These are phyloP conservation scores for Coccomyxa subellipsoidea DNA, from an alignment of 163 green algal species.

Conservation along the genomic window DNA sequence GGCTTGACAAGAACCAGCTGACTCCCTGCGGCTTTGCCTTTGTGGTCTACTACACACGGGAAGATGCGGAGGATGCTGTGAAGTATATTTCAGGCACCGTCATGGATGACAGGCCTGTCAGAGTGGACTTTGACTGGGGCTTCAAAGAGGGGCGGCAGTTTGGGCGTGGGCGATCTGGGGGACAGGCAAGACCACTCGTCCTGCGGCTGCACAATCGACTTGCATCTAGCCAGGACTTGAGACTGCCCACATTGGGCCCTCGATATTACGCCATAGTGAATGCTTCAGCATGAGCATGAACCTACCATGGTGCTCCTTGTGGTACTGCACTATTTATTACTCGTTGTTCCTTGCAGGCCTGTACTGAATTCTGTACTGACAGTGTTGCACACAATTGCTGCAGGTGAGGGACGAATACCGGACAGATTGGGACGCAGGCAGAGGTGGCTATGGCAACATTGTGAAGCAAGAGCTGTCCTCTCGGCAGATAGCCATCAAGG, in stretches of 20 bases:
- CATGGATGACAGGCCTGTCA: constrained; percentile 88
- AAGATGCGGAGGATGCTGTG: constrained; percentile 81
- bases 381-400: background rate
- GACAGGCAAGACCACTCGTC: constrained; percentile 69
- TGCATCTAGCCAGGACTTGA: no score
- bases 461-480: constrained; percentile 25
- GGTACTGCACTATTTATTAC: no score
- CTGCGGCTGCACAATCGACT: no score
- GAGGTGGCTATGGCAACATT: constrained; percentile 80
- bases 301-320: no score
- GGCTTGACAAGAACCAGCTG: constrained; percentile 86
- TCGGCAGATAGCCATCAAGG: constrained; percentile 13
- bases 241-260: no score
- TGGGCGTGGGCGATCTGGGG: constrained; percentile 82
- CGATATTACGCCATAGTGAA: background rate
- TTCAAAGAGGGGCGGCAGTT: constrained; percentile 96
- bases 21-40: constrained; percentile 99
- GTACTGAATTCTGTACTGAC: background rate
- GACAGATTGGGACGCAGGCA: constrained; percentile 85
- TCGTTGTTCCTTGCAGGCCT: no score
- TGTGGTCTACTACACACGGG: constrained; percentile 83
- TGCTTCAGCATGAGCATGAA: background rate
- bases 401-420: constrained; percentile 98
- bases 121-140: constrained; percentile 97
- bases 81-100: constrained; percentile 92